Percentiles rank a stretch among this genome's conserved stretches.
phyloP scores from a whole-genome alignment of 2,329 filamentous ascomycete genomes.

The Tolypocladium guangdongense region DNA sequence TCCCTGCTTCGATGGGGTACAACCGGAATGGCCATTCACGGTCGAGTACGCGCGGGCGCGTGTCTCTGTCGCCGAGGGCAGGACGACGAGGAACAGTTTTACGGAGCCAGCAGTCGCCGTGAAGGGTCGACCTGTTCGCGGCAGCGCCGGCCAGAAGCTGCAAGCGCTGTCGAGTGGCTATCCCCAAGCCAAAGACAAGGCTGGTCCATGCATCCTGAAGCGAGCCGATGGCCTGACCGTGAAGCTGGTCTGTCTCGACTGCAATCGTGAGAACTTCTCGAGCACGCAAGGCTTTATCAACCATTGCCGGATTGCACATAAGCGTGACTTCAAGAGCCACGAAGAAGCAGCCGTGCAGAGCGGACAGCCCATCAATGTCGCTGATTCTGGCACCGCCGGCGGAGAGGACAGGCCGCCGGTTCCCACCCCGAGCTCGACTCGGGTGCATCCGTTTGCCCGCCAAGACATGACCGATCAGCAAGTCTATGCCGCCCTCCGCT shows the following conservation, averaged over 20 bases:
- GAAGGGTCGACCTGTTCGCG: slow-evolving; percentile 39
- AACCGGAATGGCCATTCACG: slow-evolving; percentile 33
- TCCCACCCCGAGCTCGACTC: slow-evolving; percentile 4
- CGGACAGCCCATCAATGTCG: slow-evolving; percentile 63
- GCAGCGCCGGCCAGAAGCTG: slow-evolving; percentile 47
- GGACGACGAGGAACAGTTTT: slow-evolving; percentile 68
- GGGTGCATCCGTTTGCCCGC: slow-evolving; percentile 24
- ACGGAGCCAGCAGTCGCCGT: slow-evolving; percentile 27
- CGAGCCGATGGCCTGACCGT: slow-evolving; percentile 78
- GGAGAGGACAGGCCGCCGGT: slow-evolving; percentile 15
- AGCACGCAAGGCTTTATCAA: slow-evolving; percentile 99
- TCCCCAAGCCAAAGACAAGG: slow-evolving; percentile 66
- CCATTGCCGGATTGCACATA: slow-evolving; percentile 93
- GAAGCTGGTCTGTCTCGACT: slow-evolving; percentile 83
- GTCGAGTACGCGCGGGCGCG: slow-evolving; percentile 32
- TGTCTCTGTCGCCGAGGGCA: slow-evolving; percentile 48
- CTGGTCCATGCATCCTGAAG: slow-evolving; percentile 73
- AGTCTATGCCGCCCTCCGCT: slow-evolving; percentile 37
- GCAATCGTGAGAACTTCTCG: slow-evolving; percentile 81
- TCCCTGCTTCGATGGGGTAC: slow-evolving; percentile 66
- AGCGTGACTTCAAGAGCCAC: slow-evolving; percentile 87
- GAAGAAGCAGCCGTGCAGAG: slow-evolving; percentile 85
- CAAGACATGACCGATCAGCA: slow-evolving; percentile 42
- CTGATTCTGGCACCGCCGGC: slow-evolving; percentile 8
- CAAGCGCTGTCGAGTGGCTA: slow-evolving; percentile 62